These are phyloP conservation scores for Salvia miltiorrhiza DNA, from an alignment of 257 asterid genomes.

Conservation along the genomic window DNA sequence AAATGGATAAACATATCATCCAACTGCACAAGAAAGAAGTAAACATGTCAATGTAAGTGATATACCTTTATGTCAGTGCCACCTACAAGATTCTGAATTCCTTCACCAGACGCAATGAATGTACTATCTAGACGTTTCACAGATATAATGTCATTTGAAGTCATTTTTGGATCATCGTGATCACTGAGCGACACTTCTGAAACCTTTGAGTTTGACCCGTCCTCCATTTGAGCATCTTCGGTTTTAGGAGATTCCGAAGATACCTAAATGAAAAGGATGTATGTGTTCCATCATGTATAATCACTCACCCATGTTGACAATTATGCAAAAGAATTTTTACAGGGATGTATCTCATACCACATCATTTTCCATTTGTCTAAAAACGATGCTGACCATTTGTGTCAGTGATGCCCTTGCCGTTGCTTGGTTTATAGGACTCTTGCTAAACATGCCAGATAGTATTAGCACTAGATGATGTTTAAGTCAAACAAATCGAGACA, in stretches of 20 bases:
- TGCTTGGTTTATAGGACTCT: slow-evolving; percentile 96
- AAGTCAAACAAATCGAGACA: slow-evolving; percentile 21
- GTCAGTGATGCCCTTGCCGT: slow-evolving; percentile 93
- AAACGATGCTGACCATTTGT: slow-evolving; percentile 83
- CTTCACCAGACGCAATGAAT: slow-evolving; percentile 57
- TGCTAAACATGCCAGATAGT: slow-evolving; percentile 54
- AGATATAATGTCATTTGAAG: slow-evolving; percentile 36
- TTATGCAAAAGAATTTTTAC: slow-evolving; percentile 6
- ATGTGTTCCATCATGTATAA: slow-evolving; percentile 13
- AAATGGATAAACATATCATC: slow-evolving; percentile 3
- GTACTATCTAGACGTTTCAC: slow-evolving; percentile 44
- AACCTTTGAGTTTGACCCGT: slow-evolving; percentile 37
- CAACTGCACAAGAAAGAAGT: neutral
- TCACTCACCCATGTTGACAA: slow-evolving; percentile 1
- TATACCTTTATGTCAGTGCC: slow-evolving; percentile 87
- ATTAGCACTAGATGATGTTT: slow-evolving; percentile 29
- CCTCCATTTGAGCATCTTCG: slow-evolving; percentile 46
- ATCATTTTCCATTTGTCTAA: slow-evolving; percentile 81
- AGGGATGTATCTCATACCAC: slow-evolving; percentile 41
- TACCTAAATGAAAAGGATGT: slow-evolving; percentile 45
- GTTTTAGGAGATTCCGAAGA: slow-evolving; percentile 42
- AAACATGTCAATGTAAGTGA: neutral
- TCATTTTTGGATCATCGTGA: slow-evolving; percentile 37
- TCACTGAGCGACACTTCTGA: slow-evolving; percentile 42
- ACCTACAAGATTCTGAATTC: slow-evolving; percentile 69